Evolutionary conservation across 345 rosid species (phyloP).

Genomic region (Brassica juncea): DNA sequence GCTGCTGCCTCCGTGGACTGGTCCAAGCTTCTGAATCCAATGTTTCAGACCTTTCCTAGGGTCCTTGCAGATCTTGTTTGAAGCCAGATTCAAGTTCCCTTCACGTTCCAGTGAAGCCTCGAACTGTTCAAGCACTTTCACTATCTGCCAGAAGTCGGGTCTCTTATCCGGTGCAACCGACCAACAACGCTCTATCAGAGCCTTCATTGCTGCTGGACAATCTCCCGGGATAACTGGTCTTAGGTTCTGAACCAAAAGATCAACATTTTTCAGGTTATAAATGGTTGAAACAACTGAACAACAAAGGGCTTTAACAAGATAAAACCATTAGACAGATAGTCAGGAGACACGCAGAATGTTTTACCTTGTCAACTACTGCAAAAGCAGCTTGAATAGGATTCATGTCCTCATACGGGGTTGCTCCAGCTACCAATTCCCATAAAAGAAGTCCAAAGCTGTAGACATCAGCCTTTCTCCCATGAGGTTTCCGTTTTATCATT

Average conservation of each 20-base stretch:
- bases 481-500: slow-evolving; percentile 88
- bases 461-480: slow-evolving; percentile 85
- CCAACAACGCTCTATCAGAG: slow-evolving; percentile 96
- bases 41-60: slow-evolving; percentile 77
- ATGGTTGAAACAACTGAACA: slow-evolving; percentile 11
- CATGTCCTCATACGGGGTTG: slow-evolving; percentile 94
- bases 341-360: not conserved
- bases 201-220: slow-evolving; percentile 75
- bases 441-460: slow-evolving; percentile 94
- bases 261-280: slow-evolving; percentile 11
- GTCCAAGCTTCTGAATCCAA: slow-evolving; percentile 92
- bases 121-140: slow-evolving; percentile 86
- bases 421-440: slow-evolving; percentile 97
- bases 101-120: slow-evolving; percentile 57
- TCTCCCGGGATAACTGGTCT: slow-evolving; percentile 74
- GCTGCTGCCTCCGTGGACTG: slow-evolving; percentile 40
- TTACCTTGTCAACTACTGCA: slow-evolving; percentile 95
- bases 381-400: slow-evolving; percentile 99
- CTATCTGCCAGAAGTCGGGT: slow-evolving; percentile 97
- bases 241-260: slow-evolving; percentile 55
- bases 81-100: slow-evolving; percentile 64
- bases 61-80: slow-evolving; percentile 56
- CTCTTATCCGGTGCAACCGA: slow-evolving; percentile 79
- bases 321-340: not conserved
- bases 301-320: not conserved